Percentiles rank a stretch among this genome's conserved stretches.
Conservation (phyloP, 208 protist species). For the Leishmania tropica region DNA sequence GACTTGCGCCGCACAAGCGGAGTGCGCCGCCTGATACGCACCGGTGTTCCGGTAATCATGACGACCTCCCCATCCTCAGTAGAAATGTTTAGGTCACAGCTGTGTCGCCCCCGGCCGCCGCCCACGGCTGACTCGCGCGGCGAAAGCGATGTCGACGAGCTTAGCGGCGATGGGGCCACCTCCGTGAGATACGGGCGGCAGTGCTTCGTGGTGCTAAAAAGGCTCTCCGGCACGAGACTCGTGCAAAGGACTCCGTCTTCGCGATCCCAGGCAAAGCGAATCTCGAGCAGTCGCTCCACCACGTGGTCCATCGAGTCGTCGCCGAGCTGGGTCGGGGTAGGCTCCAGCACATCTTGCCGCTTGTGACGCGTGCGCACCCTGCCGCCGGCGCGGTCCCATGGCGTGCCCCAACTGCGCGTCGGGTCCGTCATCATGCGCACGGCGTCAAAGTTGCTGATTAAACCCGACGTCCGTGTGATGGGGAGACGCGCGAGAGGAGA, state of each 20-base stretch:
- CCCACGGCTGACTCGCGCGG: not conserved
- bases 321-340: slow-evolving; percentile 51
- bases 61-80: slow-evolving; percentile 22
- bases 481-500: slow-evolving; percentile 38
- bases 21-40: slow-evolving; percentile 24
- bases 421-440: slow-evolving; percentile 72
- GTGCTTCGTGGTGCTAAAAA: slow-evolving; percentile 60
- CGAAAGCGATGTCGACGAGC: slow-evolving; percentile 5
- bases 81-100: not conserved
- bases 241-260: slow-evolving; percentile 71
- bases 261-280: slow-evolving; percentile 86
- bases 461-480: slow-evolving; percentile 28
- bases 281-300: slow-evolving; percentile 63
- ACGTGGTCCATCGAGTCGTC: slow-evolving; percentile 62
- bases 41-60: slow-evolving; percentile 28
- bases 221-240: slow-evolving; percentile 57
- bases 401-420: slow-evolving; percentile 46
- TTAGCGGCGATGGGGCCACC: slow-evolving; percentile 6
- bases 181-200: slow-evolving; percentile 51
- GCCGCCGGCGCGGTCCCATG: slow-evolving; percentile 54
- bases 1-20: slow-evolving; percentile 20
- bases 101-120: not conserved
- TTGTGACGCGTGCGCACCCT: slow-evolving; percentile 41
- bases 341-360: slow-evolving; percentile 77
- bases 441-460: slow-evolving; percentile 47